Evolutionary conservation across 78 protist genomes (phyloP), one percentile per base, ranked within the genome.

Genomic region (Dictyostelium firmibasis): DNA sequence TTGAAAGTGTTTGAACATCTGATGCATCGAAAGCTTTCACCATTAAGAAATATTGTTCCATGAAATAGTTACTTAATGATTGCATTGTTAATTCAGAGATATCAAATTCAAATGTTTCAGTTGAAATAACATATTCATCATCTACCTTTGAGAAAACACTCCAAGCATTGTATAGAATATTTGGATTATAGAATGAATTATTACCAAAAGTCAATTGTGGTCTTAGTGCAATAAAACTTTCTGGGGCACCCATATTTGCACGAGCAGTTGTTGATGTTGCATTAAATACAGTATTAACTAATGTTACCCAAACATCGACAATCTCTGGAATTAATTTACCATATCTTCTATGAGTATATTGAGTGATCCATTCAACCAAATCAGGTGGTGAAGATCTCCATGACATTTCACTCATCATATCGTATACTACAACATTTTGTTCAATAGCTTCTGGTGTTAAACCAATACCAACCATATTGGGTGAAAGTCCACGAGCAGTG

Each of bases 371-470:
- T 27, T 87, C 62, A 7, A 4, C 36, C 8, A 94, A 53, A 41
- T 83, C 31, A 3, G 89, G 91, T n/a, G 96, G 91, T 0, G 62
- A 31, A 14, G 96, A 47, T 29, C 97, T 31, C 98, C 97, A 97
- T 14, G 93, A 4, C 95, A 83, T 97, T 62, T 96, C 97, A 87
- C 60, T 74, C 97, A 93, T 94, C 47, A 93, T 13, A 53, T 96
- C 97, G 74, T 97, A 97, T 1, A 93, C 87, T 6, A 96, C 67
- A 0, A 41, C 74, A 64, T 95, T 97, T 69, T 96, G 93, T 33
- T 92, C 97, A 25, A 97, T 97, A 18, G 97, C 98, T 53, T 97
- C 98, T 31, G 97, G 97, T 44, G 98, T 97, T 14, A 96, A 62
- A 57, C 98, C 98, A 38, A 88, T 82, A 5, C 98, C 97, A 27